phyloP scores from a whole-genome alignment of 345 rosid species.

The Pugionium cornutum region DNA sequence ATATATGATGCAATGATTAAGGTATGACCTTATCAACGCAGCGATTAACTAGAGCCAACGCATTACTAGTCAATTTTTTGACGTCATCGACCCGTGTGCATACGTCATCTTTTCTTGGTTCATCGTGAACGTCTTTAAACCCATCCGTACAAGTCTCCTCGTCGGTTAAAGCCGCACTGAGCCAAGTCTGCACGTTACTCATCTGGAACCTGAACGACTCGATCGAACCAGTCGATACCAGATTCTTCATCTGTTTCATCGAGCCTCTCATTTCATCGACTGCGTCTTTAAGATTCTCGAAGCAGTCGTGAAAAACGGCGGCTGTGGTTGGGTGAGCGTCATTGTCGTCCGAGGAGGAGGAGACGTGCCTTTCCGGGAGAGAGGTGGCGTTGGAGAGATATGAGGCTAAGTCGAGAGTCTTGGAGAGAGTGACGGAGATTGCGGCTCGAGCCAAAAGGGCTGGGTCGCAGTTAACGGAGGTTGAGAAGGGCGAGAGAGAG shows the following conservation, averaged over 20 bases:
- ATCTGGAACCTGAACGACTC: slow-evolving; percentile 67
- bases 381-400: slow-evolving; percentile 61
- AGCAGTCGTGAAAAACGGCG: slow-evolving; percentile 82
- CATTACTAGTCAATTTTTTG: slow-evolving; percentile 81
- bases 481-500: slow-evolving; percentile 62
- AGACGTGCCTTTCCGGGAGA: slow-evolving; percentile 35
- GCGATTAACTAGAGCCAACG: slow-evolving; percentile 61
- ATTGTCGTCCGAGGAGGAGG: slow-evolving; percentile 25
- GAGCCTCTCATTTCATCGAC: slow-evolving; percentile 84
- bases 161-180: slow-evolving; percentile 87
- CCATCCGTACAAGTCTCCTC: slow-evolving; percentile 93
- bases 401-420: slow-evolving; percentile 48
- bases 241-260: slow-evolving; percentile 69
- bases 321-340: slow-evolving; percentile 35
- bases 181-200: slow-evolving; percentile 95
- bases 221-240: slow-evolving; percentile 39
- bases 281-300: slow-evolving; percentile 75
- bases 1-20: slow-evolving; percentile 4
- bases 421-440: slow-evolving; percentile 56
- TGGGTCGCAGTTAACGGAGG: slow-evolving; percentile 50
- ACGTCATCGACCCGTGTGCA: slow-evolving; percentile 50
- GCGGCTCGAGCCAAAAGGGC: slow-evolving; percentile 71
- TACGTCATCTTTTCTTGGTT: slow-evolving; percentile 55
- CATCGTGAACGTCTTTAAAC: slow-evolving; percentile 57
- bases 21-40: slow-evolving; percentile 54